A percentile compares a stretch with the other conserved stretches of the same genome.
These are phyloP conservation scores for Kodamaea suecica DNA, from an alignment of 1,139 yeast species.

Conservation along the genomic window DNA sequence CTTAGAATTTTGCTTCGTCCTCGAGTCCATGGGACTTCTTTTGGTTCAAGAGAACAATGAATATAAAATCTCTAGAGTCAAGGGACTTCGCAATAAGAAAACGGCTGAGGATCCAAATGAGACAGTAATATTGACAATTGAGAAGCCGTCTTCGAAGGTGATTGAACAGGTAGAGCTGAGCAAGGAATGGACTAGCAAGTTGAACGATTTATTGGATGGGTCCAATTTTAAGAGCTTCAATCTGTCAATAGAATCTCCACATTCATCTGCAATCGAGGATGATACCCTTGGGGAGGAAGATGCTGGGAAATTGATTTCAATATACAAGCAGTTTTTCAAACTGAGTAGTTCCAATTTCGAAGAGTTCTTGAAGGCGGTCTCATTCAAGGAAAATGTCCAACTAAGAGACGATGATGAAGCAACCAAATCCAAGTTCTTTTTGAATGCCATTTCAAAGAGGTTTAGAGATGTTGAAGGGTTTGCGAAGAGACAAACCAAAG, in stretches of 20 bases:
- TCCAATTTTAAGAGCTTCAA: too few relatives aligned
- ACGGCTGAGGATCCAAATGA: slow-evolving; percentile 22
- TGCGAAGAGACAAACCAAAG: slow-evolving; percentile 82
- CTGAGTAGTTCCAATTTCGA: slow-evolving; percentile 22
- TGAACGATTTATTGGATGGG: slow-evolving; percentile 16
- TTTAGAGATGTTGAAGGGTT: slow-evolving; percentile 89
- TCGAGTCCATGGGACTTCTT: slow-evolving; percentile 78
- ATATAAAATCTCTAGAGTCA: slow-evolving; percentile 59
- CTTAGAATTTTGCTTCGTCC: slow-evolving; percentile 52
- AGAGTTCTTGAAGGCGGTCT: slow-evolving; percentile 23
- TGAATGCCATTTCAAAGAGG: slow-evolving; percentile 67
- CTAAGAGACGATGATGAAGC: slow-evolving; percentile 23
- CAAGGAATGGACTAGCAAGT: slow-evolving; percentile 30
- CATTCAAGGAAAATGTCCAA: slow-evolving; percentile 39
- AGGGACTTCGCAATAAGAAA: slow-evolving; percentile 55
- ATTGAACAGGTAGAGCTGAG: slow-evolving; percentile 26
- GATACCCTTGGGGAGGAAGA: slow-evolving; percentile 17
- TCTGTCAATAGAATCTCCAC: not conserved
- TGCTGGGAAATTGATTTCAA: slow-evolving; percentile 18
- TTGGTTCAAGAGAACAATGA: slow-evolving; percentile 43
- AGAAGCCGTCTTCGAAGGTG: slow-evolving; percentile 29
- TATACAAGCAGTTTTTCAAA: slow-evolving; percentile 21
- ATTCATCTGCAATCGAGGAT: slow-evolving; percentile 7
- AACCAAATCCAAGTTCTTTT: slow-evolving; percentile 37
- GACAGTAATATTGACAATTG: slow-evolving; percentile 13